These are phyloP conservation scores for Rhododendron williamsianum DNA, from an alignment of 148 eudicot genomes.

Conservation along the genomic window DNA sequence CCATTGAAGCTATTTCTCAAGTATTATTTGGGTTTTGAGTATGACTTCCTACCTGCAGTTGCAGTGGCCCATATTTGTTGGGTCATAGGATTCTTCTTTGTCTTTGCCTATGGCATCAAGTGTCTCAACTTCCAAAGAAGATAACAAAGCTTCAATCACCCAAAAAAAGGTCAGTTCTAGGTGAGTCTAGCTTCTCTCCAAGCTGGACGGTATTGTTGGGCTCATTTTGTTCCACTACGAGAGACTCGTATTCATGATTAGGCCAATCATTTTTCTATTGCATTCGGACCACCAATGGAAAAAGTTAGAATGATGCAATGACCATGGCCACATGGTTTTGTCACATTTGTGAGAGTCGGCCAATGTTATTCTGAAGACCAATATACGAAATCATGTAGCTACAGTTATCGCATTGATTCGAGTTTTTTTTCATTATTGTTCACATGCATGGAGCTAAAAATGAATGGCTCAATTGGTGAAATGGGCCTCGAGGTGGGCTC, in stretches of 20 bases:
- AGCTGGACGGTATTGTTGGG: neutral
- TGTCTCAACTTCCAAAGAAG: constrained; percentile 40
- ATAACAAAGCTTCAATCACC: constrained; percentile 4
- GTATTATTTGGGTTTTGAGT: constrained; percentile 17
- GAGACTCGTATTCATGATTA: neutral
- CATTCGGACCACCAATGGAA: neutral
- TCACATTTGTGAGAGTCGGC: neutral
- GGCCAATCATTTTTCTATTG: neutral
- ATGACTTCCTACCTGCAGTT: constrained; percentile 33
- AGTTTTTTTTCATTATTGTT: neutral
- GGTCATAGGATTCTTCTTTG: constrained; percentile 27
- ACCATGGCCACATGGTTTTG: neutral
- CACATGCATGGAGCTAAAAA: neutral
- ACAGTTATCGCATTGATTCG: neutral
- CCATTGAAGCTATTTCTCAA: constrained; percentile 19
- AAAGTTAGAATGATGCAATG: neutral
- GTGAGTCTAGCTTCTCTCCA: neutral
- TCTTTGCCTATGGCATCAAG: constrained; percentile 38
- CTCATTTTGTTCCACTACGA: neutral
- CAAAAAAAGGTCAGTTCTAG: neutral
- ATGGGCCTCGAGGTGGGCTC: neutral
- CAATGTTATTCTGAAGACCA: neutral
- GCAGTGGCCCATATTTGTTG: constrained; percentile 28
- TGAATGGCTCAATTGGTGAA: neutral
- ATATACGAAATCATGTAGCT: neutral